Conservation (phyloP, 148 eudicot species). For the Polygonum aviculare region DNA sequence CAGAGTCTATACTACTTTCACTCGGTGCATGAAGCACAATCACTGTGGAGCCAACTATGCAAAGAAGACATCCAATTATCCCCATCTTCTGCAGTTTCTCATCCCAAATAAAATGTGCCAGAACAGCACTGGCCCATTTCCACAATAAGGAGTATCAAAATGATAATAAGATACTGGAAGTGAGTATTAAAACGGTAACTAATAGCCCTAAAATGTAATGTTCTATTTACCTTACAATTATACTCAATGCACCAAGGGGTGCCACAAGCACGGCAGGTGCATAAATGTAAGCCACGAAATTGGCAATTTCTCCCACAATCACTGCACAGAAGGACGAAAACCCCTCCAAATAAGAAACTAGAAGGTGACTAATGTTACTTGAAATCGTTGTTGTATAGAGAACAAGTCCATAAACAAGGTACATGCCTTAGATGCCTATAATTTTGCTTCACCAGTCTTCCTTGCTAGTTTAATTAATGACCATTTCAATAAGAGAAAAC, state of each 20-base stretch:
- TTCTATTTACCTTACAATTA: slow-evolving; percentile 68
- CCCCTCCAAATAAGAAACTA: neutral
- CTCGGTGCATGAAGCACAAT: slow-evolving; percentile 92
- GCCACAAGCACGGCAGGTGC: slow-evolving; percentile 97
- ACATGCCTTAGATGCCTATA: neutral
- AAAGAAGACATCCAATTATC: slow-evolving; percentile 73
- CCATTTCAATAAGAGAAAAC: neutral
- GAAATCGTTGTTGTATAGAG: neutral
- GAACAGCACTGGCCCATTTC: slow-evolving; percentile 50
- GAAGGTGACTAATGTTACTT: neutral
- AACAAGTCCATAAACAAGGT: neutral
- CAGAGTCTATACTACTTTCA: slow-evolving; percentile 60
- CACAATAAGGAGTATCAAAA: slow-evolving; percentile 3
- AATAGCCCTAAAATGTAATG: slow-evolving; percentile 3
- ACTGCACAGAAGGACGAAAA: slow-evolving; percentile 33
- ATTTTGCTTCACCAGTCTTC: neutral
- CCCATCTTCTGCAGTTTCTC: slow-evolving; percentile 79
- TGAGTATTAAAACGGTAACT: neutral
- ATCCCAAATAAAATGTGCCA: slow-evolving; percentile 72
- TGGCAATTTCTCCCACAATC: slow-evolving; percentile 81
- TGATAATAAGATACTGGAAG: neutral
- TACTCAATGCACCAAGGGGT: slow-evolving; percentile 91
- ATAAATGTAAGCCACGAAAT: slow-evolving; percentile 82
- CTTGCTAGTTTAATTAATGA: neutral
- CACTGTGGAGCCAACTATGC: slow-evolving; percentile 67